Base-by-base conservation (phyloP, 2,329 filamentous ascomycete genomes). In the Tolypocladium endophyticum region DNA sequence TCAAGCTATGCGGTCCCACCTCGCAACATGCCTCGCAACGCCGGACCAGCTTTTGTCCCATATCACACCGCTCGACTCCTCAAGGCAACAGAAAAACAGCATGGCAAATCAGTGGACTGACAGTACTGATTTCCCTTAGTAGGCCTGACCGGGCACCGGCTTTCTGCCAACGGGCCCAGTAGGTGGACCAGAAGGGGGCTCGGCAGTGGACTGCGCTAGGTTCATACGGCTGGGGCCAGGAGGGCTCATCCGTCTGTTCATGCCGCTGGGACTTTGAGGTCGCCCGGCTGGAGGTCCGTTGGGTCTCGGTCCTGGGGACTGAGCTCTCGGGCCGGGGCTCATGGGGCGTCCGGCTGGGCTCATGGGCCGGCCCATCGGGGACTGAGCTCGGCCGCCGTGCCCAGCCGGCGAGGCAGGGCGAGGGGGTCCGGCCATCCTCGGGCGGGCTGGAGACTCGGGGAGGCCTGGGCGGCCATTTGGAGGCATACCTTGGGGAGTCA, bases 101-200 rank as follows among this genome's bases (percentile, higher is more conserved):
- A 35, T 35, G 57, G 61, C 62, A 60, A 60, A 61, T 62, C 60
- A 62, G 56, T 56, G 58, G 57, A 4, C 57, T 38, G 9, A 52
- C 23, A 9, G 45, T 28, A 9, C 4, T 35, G 28, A 33, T 2
- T 25, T 12, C 41, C 43, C 60, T 68, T 57, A 81, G 59, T 78
- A 79, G 4, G 81, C 80, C 69, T 83, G 81, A 41, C 80, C 80
- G 7, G 81, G 80, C 47, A 85, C 78, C 33, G 82, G 81, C 69
- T 85, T 85, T 59, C 81, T 78, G 64, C 72, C 76, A 61, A 83
- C 74, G 33, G 77, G 72, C 47, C 74, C 77, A 36, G 75, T 70
- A 45, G 73, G 69, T 57, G 71, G 73, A 57, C 74, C 77, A 36
- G 75, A 71, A 45, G 73, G 68, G 59, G 71, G 72, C 59, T 66